Evolutionary conservation across 106 monocot species (phyloP).

Genomic region (Dioscorea dumetorum): DNA sequence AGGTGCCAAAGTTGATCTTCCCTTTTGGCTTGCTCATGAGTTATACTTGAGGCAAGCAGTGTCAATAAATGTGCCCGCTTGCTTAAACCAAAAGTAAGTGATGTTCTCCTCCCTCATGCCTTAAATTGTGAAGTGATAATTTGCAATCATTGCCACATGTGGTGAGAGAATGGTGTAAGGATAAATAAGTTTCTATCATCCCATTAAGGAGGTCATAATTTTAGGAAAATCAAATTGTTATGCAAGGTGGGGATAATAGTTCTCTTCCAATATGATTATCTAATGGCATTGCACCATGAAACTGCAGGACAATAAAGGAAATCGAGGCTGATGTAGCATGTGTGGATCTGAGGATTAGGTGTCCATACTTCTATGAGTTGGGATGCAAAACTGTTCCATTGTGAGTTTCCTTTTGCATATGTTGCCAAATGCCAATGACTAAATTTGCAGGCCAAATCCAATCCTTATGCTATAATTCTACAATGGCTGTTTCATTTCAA

Average conservation of each 20-base stretch:
- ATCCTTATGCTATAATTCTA: too few relatives aligned
- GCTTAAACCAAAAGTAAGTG: conserved; percentile 67
- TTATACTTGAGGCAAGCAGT: conserved; percentile 65
- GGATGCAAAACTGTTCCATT: conserved; percentile 86
- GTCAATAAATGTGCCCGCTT: conserved; percentile 58
- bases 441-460: background rate
- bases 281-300: background rate
- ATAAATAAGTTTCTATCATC: too few relatives aligned
- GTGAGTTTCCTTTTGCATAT: conserved; percentile 24
- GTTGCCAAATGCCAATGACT: background rate
- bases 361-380: conserved; percentile 86
- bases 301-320: conserved; percentile 58
- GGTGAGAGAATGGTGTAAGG: too few relatives aligned
- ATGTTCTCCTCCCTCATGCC: background rate
- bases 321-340: conserved; percentile 91
- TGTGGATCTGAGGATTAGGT: conserved; percentile 68
- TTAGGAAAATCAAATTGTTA: too few relatives aligned
- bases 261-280: too few relatives aligned
- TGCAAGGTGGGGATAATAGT: too few relatives aligned
- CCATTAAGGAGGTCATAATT: too few relatives aligned
- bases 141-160: too few relatives aligned
- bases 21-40: conserved; percentile 89
- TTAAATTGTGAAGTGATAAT: conserved; percentile 3
- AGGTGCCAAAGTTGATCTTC: conserved; percentile 84
- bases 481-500: too few relatives aligned